Evolutionary conservation across 1,284 basidiomycete species (phyloP).

Genomic region (Malassezia arunalokei): DNA sequence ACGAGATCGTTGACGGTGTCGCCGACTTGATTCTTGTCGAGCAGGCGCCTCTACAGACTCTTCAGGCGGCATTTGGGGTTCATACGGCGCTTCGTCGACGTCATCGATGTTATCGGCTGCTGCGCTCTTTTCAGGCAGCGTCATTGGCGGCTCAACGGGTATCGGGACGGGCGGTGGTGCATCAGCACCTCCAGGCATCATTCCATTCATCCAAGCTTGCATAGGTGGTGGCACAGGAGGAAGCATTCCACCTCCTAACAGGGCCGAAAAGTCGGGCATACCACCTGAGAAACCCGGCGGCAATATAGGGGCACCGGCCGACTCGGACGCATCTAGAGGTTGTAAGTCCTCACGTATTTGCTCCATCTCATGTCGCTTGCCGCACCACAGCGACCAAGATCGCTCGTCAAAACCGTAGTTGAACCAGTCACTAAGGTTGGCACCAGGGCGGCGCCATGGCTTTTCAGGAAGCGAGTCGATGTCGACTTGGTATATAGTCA

Average conservation of each 20-base stretch:
- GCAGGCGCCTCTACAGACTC: background rate
- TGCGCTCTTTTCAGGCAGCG: background rate
- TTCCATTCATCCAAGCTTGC: slow-evolving; percentile 19
- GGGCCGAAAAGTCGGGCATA: slow-evolving; percentile 27
- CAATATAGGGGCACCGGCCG: background rate
- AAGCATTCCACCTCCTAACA: slow-evolving; percentile 23
- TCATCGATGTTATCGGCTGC: background rate
- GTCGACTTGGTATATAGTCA: slow-evolving; percentile 79
- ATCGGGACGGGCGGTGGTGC: slow-evolving; percentile 4
- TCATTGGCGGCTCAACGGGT: slow-evolving; percentile 15
- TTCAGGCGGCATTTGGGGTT: background rate
- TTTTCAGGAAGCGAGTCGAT: slow-evolving; percentile 63
- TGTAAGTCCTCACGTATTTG: slow-evolving; percentile 57
- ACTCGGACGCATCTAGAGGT: slow-evolving; percentile 16
- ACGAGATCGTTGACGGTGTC: background rate
- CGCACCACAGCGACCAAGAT: slow-evolving; percentile 82
- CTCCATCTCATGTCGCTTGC: slow-evolving; percentile 67
- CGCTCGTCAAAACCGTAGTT: slow-evolving; percentile 98
- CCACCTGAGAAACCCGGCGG: background rate
- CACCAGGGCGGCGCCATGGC: slow-evolving; percentile 82
- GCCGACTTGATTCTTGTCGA: background rate
- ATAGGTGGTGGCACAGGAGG: slow-evolving; percentile 27
- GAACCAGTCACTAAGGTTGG: slow-evolving; percentile 93
- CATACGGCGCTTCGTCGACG: background rate
- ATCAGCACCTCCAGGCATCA: background rate